phyloP scores from a whole-genome alignment of 2,329 filamentous ascomycete species.

The Xylaria sp. region DNA sequence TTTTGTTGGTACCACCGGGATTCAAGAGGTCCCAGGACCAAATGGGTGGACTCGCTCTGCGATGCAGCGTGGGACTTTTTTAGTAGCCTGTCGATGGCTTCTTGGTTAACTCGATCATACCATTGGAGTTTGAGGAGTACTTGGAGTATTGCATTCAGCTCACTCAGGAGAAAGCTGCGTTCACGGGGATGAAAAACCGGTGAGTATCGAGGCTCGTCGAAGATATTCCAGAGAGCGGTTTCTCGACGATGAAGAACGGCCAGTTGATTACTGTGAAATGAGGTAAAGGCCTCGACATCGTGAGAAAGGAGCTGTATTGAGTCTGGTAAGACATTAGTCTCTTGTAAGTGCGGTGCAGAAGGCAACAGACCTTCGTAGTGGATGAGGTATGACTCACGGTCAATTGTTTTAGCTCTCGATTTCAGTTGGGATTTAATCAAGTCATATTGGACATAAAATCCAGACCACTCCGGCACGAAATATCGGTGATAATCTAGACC shows the following conservation, averaged over 20 bases:
- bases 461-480: conserved; percentile 12
- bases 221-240: background rate
- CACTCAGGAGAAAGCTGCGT: background rate
- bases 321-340: background rate
- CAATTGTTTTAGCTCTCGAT: background rate
- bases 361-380: background rate
- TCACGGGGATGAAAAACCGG: background rate
- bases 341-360: background rate
- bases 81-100: conserved; percentile 2
- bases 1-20: background rate
- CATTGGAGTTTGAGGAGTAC: conserved; percentile 1
- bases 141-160: background rate
- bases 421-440: conserved; percentile 8
- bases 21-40: background rate
- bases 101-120: conserved; percentile 1
- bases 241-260: background rate
- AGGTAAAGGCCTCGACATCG: background rate
- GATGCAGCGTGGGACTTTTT: background rate
- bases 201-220: background rate
- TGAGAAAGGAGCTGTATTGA: background rate
- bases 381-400: background rate
- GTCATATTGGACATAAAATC: conserved; percentile 9
- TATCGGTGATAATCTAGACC: conserved; percentile 10
- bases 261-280: background rate
- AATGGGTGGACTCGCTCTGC: background rate